Conservation (phyloP, 139 green algal species). For the Microglena sp. region DNA sequence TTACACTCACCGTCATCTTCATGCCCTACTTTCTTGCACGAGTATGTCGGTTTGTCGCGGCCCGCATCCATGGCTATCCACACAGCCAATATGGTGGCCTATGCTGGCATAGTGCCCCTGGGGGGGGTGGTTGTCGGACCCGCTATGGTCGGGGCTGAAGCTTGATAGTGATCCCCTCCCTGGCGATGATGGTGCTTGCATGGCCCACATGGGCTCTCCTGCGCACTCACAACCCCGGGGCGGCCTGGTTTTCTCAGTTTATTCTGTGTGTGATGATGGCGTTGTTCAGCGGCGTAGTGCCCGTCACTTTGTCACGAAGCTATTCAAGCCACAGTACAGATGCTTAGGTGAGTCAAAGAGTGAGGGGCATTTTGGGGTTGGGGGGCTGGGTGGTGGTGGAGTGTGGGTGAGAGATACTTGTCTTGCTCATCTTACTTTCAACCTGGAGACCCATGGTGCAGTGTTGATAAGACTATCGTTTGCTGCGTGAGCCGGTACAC, state of each 20-base stretch:
- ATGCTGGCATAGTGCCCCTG: not conserved
- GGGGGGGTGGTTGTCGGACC: not conserved
- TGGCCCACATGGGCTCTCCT: conserved; percentile 26
- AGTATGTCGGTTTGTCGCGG: conserved; percentile 10
- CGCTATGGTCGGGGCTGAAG: not conserved
- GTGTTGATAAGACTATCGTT: no score
- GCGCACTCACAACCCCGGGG: not conserved
- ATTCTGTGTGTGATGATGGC: conserved; percentile 13
- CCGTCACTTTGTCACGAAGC: conserved; percentile 20
- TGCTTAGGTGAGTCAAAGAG: no score
- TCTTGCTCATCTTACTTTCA: no score
- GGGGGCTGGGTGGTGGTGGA: no score
- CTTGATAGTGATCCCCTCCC: not conserved
- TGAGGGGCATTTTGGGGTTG: no score
- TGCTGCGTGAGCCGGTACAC: no score
- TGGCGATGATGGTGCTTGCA: not conserved
- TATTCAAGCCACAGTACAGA: no score
- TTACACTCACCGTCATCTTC: conserved; percentile 33
- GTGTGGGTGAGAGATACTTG: no score
- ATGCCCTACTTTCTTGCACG: conserved; percentile 27
- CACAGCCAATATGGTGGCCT: conserved; percentile 28
- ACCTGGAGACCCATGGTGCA: no score
- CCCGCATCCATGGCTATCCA: conserved; percentile 11
- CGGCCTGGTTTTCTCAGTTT: conserved; percentile 6
- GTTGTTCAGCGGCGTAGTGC: conserved; percentile 21